These are phyloP conservation scores for Persicaria maculosa DNA, from an alignment of 148 eudicot genomes.

Conservation along the genomic window DNA sequence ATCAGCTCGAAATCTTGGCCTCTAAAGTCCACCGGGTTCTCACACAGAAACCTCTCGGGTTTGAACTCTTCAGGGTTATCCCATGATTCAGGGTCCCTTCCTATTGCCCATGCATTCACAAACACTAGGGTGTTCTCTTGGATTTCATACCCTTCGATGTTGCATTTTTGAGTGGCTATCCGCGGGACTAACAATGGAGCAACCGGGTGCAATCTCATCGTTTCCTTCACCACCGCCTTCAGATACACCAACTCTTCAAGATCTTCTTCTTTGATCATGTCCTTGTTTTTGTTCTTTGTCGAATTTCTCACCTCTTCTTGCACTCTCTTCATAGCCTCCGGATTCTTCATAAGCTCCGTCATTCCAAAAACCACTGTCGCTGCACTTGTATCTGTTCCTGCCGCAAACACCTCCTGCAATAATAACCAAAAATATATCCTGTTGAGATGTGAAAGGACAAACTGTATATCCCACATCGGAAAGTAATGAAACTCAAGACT, in stretches of 20 bases:
- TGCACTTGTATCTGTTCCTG: constrained; percentile 31
- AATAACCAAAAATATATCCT: background rate
- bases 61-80: constrained; percentile 22
- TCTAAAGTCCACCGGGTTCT: constrained; percentile 12
- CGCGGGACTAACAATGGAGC: constrained; percentile 28
- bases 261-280: constrained; percentile 20
- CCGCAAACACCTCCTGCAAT: constrained; percentile 16
- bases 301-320: constrained; percentile 19
- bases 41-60: constrained; percentile 32
- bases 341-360: constrained; percentile 29
- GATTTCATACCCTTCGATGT: constrained; percentile 29
- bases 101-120: background rate
- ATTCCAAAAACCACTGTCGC: constrained; percentile 25
- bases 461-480: no score
- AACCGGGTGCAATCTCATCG: constrained; percentile 29
- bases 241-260: constrained; percentile 19
- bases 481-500: no score
- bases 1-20: constrained; percentile 28
- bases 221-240: constrained; percentile 32
- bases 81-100: constrained; percentile 36
- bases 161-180: constrained; percentile 21
- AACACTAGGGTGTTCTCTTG: background rate
- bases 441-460: no score
- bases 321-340: constrained; percentile 19
- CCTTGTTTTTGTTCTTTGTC: background rate